These are phyloP conservation scores for Lathyrus tuberosus DNA, from an alignment of 306 rosid species.

Conservation along the genomic window DNA sequence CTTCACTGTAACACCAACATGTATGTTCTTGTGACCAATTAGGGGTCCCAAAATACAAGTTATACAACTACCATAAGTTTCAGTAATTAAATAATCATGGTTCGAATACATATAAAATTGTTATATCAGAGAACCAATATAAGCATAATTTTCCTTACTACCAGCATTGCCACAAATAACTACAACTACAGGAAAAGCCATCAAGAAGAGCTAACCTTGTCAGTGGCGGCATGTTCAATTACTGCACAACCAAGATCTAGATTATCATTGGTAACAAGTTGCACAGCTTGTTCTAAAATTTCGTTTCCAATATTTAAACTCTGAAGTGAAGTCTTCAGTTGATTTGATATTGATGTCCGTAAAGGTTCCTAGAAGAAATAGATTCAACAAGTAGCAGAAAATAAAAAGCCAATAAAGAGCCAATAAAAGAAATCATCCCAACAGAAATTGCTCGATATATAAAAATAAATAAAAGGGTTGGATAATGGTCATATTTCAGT, in stretches of 20 bases:
- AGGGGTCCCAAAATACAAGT: background rate
- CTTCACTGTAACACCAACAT: background rate
- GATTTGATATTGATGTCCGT: constrained; percentile 77
- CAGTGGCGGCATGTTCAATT: constrained; percentile 97
- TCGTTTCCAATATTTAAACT: constrained; percentile 65
- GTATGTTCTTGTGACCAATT: background rate
- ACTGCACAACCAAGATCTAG: constrained; percentile 98
- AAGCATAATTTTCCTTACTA: background rate
- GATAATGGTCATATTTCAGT: constrained; percentile 20
- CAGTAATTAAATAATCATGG: background rate
- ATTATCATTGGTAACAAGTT: constrained; percentile 93
- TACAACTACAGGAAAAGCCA: constrained; percentile 23
- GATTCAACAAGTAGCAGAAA: constrained; percentile 10
- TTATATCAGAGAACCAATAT: constrained; percentile 12
- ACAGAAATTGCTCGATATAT: constrained; percentile 5
- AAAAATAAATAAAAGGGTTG: background rate
- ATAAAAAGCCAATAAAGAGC: constrained; percentile 9
- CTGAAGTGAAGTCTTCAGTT: constrained; percentile 85
- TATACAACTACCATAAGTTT: background rate
- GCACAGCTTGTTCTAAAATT: constrained; percentile 87
- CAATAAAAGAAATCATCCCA: background rate
- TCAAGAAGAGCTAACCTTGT: constrained; percentile 66
- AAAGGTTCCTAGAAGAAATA: constrained; percentile 77
- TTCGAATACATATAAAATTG: background rate
- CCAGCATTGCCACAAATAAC: constrained; percentile 5